Evolutionary conservation across 805 yeast species (phyloP).

Genomic region (Myxozyma neotropica): DNA sequence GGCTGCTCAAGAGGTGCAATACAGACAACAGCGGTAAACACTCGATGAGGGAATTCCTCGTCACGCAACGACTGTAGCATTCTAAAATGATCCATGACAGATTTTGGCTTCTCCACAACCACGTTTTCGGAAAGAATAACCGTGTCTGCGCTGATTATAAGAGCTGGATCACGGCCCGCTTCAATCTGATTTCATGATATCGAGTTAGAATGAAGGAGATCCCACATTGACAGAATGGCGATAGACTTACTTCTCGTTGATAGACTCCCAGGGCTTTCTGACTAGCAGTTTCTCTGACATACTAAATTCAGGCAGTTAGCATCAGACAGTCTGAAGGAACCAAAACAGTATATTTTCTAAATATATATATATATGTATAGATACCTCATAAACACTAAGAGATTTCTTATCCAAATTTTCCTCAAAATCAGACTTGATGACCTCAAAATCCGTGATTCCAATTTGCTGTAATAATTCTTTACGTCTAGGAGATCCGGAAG

Average conservation of each 20-base stretch:
- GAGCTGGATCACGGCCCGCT: slow-evolving; percentile 41
- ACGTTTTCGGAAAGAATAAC: slow-evolving; percentile 61
- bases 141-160: slow-evolving; percentile 73
- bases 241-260: slow-evolving; percentile 44
- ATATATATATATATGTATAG: no score
- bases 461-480: slow-evolving; percentile 63
- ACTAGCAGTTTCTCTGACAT: slow-evolving; percentile 70
- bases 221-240: no score
- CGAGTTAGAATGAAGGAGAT: not conserved
- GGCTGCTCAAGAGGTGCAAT: slow-evolving; percentile 49
- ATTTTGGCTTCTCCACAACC: slow-evolving; percentile 78
- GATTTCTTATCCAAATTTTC: slow-evolving; percentile 68
- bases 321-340: no score
- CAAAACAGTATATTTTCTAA: no score
- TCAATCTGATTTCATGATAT: slow-evolving; percentile 36
- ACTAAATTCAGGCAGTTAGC: slow-evolving; percentile 42
- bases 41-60: slow-evolving; percentile 49
- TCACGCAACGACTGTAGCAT: slow-evolving; percentile 55
- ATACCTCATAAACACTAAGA: slow-evolving; percentile 51
- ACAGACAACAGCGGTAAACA: slow-evolving; percentile 58
- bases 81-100: slow-evolving; percentile 52
- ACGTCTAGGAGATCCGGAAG: slow-evolving; percentile 85
- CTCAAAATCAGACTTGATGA: slow-evolving; percentile 68
- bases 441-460: slow-evolving; percentile 43
- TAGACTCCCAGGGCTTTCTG: slow-evolving; percentile 70